Percentiles rank a stretch among this genome's conserved stretches.
Evolutionary conservation across 1,139 yeast species (phyloP).

Genomic region (Arxiozyma slooffiae): DNA sequence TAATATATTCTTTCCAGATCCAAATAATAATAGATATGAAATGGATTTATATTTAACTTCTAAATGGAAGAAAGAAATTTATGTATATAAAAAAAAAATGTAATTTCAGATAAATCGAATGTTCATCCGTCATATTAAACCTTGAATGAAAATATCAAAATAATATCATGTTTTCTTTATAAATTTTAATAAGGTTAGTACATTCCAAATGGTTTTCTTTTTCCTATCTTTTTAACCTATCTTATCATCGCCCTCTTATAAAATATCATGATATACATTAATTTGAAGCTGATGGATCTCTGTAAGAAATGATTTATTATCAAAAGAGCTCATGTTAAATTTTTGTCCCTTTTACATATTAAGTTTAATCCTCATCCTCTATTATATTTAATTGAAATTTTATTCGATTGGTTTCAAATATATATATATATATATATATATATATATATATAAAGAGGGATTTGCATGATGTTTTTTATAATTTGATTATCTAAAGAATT

Average conservation of each 20-base stretch:
- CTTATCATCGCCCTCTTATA: conserved; percentile 46
- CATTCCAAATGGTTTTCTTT: conserved; percentile 47
- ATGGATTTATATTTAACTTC: conserved; percentile 57
- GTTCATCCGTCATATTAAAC: neutral
- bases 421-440: too few relatives aligned
- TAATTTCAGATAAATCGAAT: conserved; percentile 9
- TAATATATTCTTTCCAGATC: conserved; percentile 34
- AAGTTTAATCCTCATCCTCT: conserved; percentile 70
- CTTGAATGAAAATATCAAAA: conserved; percentile 30
- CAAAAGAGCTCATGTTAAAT: conserved; percentile 70
- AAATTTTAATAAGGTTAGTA: conserved; percentile 57
- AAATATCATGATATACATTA: conserved; percentile 62
- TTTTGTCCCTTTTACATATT: conserved; percentile 67
- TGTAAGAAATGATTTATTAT: conserved; percentile 90
- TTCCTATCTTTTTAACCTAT: conserved; percentile 55
- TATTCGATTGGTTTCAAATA: conserved; percentile 54
- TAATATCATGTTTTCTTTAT: conserved; percentile 55
- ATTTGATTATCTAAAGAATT: conserved; percentile 62
- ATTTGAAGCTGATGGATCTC: conserved; percentile 98
- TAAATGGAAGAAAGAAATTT: conserved; percentile 38
- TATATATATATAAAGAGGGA: too few relatives aligned
- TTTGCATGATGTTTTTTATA: conserved; percentile 67
- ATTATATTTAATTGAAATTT: conserved; percentile 45
- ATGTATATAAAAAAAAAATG: conserved; percentile 28
- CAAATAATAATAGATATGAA: conserved; percentile 55